Conservation (phyloP, 208 protist genomes). For the Vickermania ingenoplastis region DNA sequence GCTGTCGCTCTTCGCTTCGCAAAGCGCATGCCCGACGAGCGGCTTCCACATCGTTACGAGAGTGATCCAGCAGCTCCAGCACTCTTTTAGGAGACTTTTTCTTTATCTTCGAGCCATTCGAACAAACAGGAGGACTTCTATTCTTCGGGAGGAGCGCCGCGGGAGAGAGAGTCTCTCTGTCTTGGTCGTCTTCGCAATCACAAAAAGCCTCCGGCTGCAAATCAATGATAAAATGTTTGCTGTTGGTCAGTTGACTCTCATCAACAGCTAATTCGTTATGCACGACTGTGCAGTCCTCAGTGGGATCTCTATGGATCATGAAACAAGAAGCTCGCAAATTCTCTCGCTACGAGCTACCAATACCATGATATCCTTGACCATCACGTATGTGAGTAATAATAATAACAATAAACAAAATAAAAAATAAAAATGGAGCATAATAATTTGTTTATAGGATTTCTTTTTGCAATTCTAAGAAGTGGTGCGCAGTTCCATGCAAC, state of each 20-base stretch:
- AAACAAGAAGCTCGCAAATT: too few species aligned
- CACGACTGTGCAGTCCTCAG: neutral
- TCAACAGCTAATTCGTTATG: neutral
- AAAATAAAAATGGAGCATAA: too few species aligned
- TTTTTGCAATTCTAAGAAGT: too few species aligned
- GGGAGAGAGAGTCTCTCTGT: neutral
- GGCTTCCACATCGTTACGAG: conserved; percentile 49
- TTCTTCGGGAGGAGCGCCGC: neutral
- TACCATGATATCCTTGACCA: too few species aligned
- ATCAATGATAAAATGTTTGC: conserved; percentile 1
- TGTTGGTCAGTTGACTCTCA: neutral
- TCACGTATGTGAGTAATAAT: too few species aligned
- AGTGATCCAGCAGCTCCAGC: conserved; percentile 10
- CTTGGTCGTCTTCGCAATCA: neutral
- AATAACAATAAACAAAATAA: too few species aligned
- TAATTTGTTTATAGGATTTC: too few species aligned
- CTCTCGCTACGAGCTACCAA: too few species aligned
- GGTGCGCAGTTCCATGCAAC: too few species aligned
- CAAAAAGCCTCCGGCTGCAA: neutral
- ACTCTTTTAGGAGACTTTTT: conserved; percentile 37
- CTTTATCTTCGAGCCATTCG: conserved; percentile 26
- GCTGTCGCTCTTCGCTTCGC: conserved; percentile 72
- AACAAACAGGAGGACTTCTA: conserved; percentile 7
- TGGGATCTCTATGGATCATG: neutral
- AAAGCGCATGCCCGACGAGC: conserved; percentile 57